Conservation (phyloP, 2,329 filamentous ascomycete genomes). For the Lachnellula willkommii region DNA sequence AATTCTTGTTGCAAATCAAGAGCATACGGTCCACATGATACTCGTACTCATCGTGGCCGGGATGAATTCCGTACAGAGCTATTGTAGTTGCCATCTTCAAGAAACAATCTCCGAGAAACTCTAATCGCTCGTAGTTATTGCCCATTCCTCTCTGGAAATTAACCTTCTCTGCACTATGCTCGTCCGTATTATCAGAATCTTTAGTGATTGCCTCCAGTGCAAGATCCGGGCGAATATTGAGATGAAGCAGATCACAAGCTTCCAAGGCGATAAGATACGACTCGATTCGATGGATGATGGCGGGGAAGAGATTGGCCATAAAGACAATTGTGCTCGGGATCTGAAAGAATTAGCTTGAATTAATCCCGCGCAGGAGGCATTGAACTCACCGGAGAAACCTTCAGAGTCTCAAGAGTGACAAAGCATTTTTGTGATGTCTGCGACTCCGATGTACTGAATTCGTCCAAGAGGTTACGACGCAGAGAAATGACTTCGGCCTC, state of each 20-base stretch:
- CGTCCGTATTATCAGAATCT: constrained; percentile 77
- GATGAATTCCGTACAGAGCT: constrained; percentile 70
- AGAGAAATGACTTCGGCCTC: constrained; percentile 68
- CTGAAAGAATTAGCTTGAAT: constrained; percentile 35
- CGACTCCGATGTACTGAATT: constrained; percentile 48
- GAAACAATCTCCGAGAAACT: constrained; percentile 90
- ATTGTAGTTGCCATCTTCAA: constrained; percentile 95
- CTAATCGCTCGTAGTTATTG: constrained; percentile 88
- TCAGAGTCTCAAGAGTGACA: constrained; percentile 71
- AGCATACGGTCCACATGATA: constrained; percentile 90
- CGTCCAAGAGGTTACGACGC: constrained; percentile 79
- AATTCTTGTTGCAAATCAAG: constrained; percentile 84
- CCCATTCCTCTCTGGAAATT: constrained; percentile 84
- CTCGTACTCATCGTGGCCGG: constrained; percentile 74
- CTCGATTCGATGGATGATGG: constrained; percentile 79
- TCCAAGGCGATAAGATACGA: constrained; percentile 75
- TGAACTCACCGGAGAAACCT: constrained; percentile 64
- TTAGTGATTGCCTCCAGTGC: constrained; percentile 91
- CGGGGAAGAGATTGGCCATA: constrained; percentile 72
- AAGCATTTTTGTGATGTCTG: constrained; percentile 49
- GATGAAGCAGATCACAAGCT: constrained; percentile 58
- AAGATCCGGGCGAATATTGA: constrained; percentile 60
- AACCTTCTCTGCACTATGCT: constrained; percentile 60
- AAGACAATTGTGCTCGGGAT: constrained; percentile 64
- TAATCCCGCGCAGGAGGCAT: background rate